These are phyloP conservation scores for Talaromyces marneffei DNA, from an alignment of 2,329 filamentous ascomycete species.

Conservation along the genomic window DNA sequence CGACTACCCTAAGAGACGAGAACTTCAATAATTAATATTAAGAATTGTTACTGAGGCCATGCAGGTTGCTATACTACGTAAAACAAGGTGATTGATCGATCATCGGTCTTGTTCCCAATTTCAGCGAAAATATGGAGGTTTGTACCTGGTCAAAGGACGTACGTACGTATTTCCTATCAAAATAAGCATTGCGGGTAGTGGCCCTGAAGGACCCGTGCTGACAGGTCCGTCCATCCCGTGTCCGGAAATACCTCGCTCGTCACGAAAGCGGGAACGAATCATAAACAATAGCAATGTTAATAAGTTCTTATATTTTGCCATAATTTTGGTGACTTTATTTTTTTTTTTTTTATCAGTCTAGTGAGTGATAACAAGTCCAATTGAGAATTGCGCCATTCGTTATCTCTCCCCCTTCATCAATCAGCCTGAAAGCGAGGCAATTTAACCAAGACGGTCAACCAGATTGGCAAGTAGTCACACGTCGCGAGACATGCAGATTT, in stretches of 20 bases:
- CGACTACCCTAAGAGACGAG: background rate
- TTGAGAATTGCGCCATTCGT: background rate
- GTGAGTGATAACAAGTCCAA: background rate
- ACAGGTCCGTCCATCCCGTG: background rate
- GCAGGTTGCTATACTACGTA: background rate
- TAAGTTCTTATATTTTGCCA: background rate
- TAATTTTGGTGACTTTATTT: too few species aligned
- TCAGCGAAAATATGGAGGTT: background rate
- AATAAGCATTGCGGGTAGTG: slow-evolving; percentile 9
- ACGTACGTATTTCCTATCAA: background rate
- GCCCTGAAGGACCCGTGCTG: background rate
- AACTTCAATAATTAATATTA: background rate
- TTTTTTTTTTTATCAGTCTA: too few species aligned
- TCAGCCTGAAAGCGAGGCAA: too few species aligned
- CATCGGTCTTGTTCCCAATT: background rate
- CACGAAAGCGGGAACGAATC: background rate
- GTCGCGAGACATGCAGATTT: background rate
- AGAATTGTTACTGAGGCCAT: background rate
- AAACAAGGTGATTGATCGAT: background rate
- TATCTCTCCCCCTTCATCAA: background rate
- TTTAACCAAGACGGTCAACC: background rate
- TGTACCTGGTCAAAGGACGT: too few species aligned
- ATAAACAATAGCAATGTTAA: background rate
- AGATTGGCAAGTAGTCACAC: background rate
- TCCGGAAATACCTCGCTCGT: too few species aligned